A percentile compares a stretch with the other conserved stretches of the same genome.
phyloP scores from a whole-genome alignment of 169 alveolate species.

The Eimeria maxima region DNA sequence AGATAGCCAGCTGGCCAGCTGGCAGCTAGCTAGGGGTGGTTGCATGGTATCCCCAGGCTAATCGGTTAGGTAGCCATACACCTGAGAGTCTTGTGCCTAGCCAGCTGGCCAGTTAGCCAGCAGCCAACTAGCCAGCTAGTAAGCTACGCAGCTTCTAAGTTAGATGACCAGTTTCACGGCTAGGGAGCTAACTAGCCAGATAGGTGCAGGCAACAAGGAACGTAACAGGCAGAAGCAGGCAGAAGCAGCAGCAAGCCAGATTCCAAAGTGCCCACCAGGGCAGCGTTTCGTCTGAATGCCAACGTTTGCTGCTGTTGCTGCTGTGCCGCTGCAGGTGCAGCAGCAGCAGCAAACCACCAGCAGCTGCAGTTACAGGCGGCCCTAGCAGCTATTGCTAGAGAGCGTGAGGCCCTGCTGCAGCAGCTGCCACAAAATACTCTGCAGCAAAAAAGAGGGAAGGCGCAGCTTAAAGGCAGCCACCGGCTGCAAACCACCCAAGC shows the following conservation, averaged over 20 bases:
- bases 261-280: background rate
- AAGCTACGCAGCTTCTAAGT: background rate
- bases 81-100: background rate
- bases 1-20: background rate
- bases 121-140: no score
- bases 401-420: conserved; percentile 21
- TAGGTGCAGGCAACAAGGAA: background rate
- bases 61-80: background rate
- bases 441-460: background rate
- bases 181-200: background rate
- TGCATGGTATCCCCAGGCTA: background rate
- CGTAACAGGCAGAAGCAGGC: background rate
- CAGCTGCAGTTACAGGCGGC: conserved; percentile 19
- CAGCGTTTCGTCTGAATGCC: no score
- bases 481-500: background rate
- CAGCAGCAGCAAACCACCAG: no score
- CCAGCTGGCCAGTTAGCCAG: no score
- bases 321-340: conserved; percentile 40
- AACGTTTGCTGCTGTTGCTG: background rate
- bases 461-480: background rate
- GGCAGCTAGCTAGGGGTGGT: background rate
- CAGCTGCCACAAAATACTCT: background rate
- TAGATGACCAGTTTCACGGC: background rate
- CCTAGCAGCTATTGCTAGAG: conserved; percentile 34
- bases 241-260: background rate